Evolutionary conservation across 2,329 filamentous ascomycete genomes (phyloP).

Genomic region (Alternaria rosae): DNA sequence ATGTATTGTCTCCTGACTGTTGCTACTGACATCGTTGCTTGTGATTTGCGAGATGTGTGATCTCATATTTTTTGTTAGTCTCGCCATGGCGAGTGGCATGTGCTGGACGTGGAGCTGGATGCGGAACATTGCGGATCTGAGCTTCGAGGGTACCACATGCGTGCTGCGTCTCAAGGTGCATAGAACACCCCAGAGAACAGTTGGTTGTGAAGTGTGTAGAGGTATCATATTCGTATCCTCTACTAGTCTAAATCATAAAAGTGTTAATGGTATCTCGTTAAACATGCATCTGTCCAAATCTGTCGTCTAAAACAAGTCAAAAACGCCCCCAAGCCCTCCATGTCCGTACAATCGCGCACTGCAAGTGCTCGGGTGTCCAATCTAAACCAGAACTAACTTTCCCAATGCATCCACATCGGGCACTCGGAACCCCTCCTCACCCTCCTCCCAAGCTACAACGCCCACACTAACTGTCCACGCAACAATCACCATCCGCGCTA

Average conservation of each 20-base stretch:
- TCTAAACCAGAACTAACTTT: constrained; percentile 19
- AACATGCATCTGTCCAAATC: neutral
- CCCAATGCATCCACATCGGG: constrained; percentile 8
- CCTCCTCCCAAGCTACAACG: constrained; percentile 33
- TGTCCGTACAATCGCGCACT: neutral
- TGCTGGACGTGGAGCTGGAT: rapidly evolving
- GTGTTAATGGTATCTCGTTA: neutral
- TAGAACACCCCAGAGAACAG: neutral
- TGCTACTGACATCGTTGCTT: neutral
- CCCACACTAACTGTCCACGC: constrained; percentile 44
- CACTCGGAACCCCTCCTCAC: constrained; percentile 26
- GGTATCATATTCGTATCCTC: neutral
- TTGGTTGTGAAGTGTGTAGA: neutral
- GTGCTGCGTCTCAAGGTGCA: too few species aligned
- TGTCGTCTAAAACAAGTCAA: neutral
- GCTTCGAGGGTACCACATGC: too few species aligned
- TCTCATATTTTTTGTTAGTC: neutral
- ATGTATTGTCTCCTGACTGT: neutral
- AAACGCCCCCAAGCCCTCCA: neutral
- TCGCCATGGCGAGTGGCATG: neutral
- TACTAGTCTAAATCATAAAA: neutral
- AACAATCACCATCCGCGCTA: constrained; percentile 40
- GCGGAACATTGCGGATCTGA: neutral
- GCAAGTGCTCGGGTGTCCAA: too few species aligned
- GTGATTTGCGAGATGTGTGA: neutral